Evolutionary conservation across 345 rosid genomes (phyloP).

Genomic region (Limnanthes douglasii): DNA sequence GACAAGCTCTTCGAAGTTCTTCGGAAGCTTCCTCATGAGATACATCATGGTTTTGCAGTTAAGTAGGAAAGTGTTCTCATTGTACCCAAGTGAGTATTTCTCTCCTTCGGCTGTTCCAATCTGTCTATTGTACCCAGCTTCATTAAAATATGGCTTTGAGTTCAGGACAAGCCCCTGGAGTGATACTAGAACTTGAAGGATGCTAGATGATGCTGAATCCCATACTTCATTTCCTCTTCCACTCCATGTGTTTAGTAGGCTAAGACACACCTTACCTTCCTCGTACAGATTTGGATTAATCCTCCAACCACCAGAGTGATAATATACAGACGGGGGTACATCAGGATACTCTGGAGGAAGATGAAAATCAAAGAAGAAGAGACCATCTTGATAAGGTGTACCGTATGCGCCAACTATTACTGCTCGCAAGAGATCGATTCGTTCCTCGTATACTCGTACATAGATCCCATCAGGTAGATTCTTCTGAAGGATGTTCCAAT

Average conservation of each 20-base stretch:
- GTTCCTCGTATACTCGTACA: constrained; percentile 81
- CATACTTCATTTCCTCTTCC: constrained; percentile 97
- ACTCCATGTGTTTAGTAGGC: constrained; percentile 95
- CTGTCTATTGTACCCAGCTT: constrained; percentile 95
- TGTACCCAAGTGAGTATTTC: constrained; percentile 79
- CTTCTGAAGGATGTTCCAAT: constrained; percentile 93
- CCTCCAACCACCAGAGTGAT: constrained; percentile 98
- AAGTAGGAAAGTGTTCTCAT: constrained; percentile 83
- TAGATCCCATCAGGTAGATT: constrained; percentile 94
- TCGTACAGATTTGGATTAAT: constrained; percentile 90
- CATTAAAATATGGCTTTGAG: constrained; percentile 95
- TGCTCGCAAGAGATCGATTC: constrained; percentile 91
- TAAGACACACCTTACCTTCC: constrained; percentile 97
- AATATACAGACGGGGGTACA: constrained; percentile 93
- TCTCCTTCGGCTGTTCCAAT: constrained; percentile 96
- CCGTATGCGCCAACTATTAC: constrained; percentile 92
- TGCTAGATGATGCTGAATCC: constrained; percentile 88
- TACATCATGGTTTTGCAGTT: constrained; percentile 94
- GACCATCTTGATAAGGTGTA: constrained; percentile 98
- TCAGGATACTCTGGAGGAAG: constrained; percentile 80
- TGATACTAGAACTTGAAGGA: constrained; percentile 96
- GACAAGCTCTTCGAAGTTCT: constrained; percentile 74
- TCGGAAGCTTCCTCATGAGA: constrained; percentile 82
- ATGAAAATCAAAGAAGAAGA: constrained; percentile 92
- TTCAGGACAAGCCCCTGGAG: constrained; percentile 94